Base-by-base conservation (phyloP, 163 green algal genomes). In the Coccomyxa subellipsoidea region DNA sequence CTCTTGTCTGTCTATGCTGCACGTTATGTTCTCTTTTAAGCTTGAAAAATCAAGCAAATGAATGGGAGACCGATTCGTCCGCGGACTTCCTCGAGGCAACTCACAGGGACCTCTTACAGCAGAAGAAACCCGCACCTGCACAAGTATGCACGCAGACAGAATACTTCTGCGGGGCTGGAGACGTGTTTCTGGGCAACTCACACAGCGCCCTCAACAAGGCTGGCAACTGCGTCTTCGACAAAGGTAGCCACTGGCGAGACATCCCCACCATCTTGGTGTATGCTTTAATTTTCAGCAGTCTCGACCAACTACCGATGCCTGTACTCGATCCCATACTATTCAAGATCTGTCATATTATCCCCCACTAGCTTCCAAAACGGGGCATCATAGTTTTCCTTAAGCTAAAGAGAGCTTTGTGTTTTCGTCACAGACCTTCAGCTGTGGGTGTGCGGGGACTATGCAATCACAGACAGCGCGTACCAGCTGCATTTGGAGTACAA, bases 81-180 rank as follows among this genome's bases (percentile, higher is more conserved):
- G n/a, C n/a, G n/a, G n/a, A n/a, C n/a, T 59, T 59, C 47, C 1
- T 27, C 47, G 5, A 59, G 47, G 23, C 1, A 59, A 6, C 47
- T 6, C 5, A 59, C 47, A 59, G 47, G 47, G 15, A 27, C 47
- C 47, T 59, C 47, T 59, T 73, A 12, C 18, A 73, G 27, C 66
- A 73, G 66, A 73, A 23, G 21, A 73, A 18, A 27, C 66, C 66
- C 21, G 21, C 27, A 73, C 15, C 47, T 59, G 66, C 27, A n/a
- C 27, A 73, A 32, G 27, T 86, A 29, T 86, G 82, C n/a, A 72
- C 77, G 27, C 29, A 75, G 8, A 78, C 78, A 38, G 82, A 86
- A 53, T 86, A 83, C 59, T 83, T 78, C 31, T 86, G 82, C 54
- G 82, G 82, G 7, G 71, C 79, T 10, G 31, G 37, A 36, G 78